A percentile compares a stretch with the other conserved stretches of the same genome.
These are phyloP conservation scores for Coffea eugenioides DNA, from an alignment of 257 asterid species.

Conservation along the genomic window DNA sequence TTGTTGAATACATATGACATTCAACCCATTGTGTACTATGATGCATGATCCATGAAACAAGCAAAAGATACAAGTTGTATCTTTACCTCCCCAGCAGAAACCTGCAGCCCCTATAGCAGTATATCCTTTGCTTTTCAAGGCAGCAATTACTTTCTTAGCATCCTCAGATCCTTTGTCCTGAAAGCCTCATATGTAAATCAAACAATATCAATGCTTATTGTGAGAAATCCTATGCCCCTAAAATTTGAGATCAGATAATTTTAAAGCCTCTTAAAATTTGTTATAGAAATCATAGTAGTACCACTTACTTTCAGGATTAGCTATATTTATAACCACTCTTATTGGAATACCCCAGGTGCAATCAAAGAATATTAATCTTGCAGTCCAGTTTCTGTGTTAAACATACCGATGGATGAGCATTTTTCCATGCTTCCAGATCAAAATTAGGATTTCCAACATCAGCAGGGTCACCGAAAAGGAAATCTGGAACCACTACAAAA, in stretches of 20 bases:
- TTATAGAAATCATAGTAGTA: background rate
- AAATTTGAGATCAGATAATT: background rate
- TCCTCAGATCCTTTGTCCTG: slow-evolving; percentile 62
- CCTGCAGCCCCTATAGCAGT: slow-evolving; percentile 59
- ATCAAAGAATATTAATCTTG: no score
- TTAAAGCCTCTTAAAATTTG: background rate
- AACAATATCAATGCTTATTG: background rate
- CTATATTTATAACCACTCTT: background rate
- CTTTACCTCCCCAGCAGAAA: slow-evolving; percentile 75
- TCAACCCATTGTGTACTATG: no score
- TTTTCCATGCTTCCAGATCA: slow-evolving; percentile 32
- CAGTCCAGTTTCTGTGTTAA: background rate
- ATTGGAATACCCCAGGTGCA: background rate
- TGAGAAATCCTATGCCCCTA: background rate
- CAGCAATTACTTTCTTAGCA: slow-evolving; percentile 43
- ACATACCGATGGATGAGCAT: slow-evolving; percentile 55
- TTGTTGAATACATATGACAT: no score
- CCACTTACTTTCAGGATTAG: background rate
- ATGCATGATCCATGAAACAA: no score
- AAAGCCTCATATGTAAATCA: background rate
- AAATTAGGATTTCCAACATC: slow-evolving; percentile 17
- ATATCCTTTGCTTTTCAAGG: slow-evolving; percentile 50
- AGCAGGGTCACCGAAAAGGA: slow-evolving; percentile 56
- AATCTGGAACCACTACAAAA: slow-evolving; percentile 66
- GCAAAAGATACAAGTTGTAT: no score